These are phyloP conservation scores for Coniochaeta hoffmannii DNA, from an alignment of 2,329 filamentous ascomycete genomes.

Conservation along the genomic window DNA sequence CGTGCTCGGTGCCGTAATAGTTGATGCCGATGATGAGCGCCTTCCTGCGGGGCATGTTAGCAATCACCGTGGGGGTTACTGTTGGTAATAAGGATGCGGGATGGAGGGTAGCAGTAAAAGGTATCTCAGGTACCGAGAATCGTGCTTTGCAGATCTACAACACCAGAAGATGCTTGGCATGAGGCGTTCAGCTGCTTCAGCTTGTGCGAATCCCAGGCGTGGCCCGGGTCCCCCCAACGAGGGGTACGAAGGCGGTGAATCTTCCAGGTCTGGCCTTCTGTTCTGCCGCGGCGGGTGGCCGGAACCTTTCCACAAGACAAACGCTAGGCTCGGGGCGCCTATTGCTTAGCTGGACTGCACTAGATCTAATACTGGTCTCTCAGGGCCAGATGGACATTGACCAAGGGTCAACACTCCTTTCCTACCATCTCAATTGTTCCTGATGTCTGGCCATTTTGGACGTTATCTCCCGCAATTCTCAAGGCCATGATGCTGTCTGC, in stretches of 20 bases:
- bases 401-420: not conserved
- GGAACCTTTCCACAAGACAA: not conserved
- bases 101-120: not conserved
- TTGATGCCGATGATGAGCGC: conserved; percentile 75
- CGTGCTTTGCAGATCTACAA: not conserved
- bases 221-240: not conserved
- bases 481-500: too few species aligned
- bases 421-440: too few species aligned
- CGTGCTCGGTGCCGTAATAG: conserved; percentile 65
- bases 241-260: not conserved
- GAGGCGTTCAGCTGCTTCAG: not conserved
- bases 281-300: not conserved
- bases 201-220: not conserved
- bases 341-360: not conserved
- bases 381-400: too few species aligned
- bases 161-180: conserved; percentile 1
- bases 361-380: not conserved
- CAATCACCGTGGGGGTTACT: not conserved
- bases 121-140: not conserved
- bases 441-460: too few species aligned
- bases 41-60: conserved; percentile 9
- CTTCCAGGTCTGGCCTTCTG: not conserved
- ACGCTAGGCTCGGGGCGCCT: not conserved
- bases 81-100: not conserved
- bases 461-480: too few species aligned